Evolutionary conservation across 2,329 filamentous ascomycete species (phyloP), one percentile per base, ranked within the genome.

Genomic region (Fusarium brachygibbosum): DNA sequence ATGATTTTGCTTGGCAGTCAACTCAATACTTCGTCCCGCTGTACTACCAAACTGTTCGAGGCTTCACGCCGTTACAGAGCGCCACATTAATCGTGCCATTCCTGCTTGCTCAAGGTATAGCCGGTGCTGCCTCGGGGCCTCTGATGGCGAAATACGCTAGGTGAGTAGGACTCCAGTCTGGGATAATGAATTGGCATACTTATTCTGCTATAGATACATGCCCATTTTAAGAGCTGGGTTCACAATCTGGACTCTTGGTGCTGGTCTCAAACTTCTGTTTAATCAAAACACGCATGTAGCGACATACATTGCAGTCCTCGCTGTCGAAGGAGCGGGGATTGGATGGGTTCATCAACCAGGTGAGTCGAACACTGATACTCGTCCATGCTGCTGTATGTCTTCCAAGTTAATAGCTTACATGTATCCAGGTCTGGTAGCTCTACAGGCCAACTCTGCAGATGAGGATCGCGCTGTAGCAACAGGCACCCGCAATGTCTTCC

Each of bases 321-420:
- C 32, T 3, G 21, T 58, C n/a, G 57, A 59, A 17, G 57, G 52
- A 4, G 57, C 40, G 0, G 57, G 52, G 1, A 59, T 58, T 1
- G 57, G 57, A 16, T 59, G 57, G 52, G 57, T 59, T 2, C 57
- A 59, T 16, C 57, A 59, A 4, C 52, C 57, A 58, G 52, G 57
- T 46, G 29, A 4, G 23, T 35, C 3, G 0, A 0, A 5, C 0
- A 19, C 11, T 4, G 3, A 8, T 11, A 21, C 5, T 11, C 23
- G 6, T n/a, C 11, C 4, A 19, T 19, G 9, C 11, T 38, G 11
- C 17, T 19, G 0, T 13, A 6, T 19, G n/a, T 12, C 17, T 2
- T 17, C n/a, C 11, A 10, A 6, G 4, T 23, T 11, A 3, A 14
- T 16, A 1, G 16, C 16, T 25, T 17, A 56, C 9, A 19, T 0